phyloP scores from a whole-genome alignment of 2,329 filamentous ascomycete species.

The Exophiala bonariae region DNA sequence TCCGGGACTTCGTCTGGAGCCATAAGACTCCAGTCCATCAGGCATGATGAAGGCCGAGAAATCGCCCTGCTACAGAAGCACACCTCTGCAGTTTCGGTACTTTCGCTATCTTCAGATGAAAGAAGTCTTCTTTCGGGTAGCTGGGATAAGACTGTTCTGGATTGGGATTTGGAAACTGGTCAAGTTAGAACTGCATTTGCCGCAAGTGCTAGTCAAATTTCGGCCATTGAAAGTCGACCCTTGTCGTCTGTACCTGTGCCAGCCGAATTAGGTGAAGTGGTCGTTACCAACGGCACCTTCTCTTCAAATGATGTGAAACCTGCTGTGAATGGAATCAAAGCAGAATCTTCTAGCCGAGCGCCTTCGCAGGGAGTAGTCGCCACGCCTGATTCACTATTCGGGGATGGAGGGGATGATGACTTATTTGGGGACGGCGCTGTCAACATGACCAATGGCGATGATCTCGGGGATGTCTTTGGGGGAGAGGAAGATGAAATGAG shows the following conservation, averaged over 20 bases:
- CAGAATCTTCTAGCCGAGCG: slow-evolving; percentile 33
- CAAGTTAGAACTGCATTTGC: slow-evolving; percentile 73
- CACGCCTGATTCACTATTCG: slow-evolving; percentile 80
- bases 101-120: slow-evolving; percentile 81
- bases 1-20: slow-evolving; percentile 86
- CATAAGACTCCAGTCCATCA: slow-evolving; percentile 90
- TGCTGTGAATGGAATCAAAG: slow-evolving; percentile 52
- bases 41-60: slow-evolving; percentile 90
- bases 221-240: slow-evolving; percentile 81
- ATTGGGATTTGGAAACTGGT: slow-evolving; percentile 94
- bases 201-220: slow-evolving; percentile 79
- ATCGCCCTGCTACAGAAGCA: slow-evolving; percentile 81
- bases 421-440: slow-evolving; percentile 82
- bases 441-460: slow-evolving; percentile 47
- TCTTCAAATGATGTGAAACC: slow-evolving; percentile 71
- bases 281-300: slow-evolving; percentile 65
- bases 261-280: slow-evolving; percentile 62
- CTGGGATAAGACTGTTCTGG: slow-evolving; percentile 92
- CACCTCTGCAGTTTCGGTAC: slow-evolving; percentile 85
- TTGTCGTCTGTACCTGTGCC: slow-evolving; percentile 74
- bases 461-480: slow-evolving; percentile 63
- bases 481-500: slow-evolving; percentile 86
- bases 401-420: slow-evolving; percentile 71
- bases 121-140: slow-evolving; percentile 84
- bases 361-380: slow-evolving; percentile 60